A percentile compares a stretch with the other conserved stretches of the same genome.
Evolutionary conservation across 1,284 basidiomycete genomes (phyloP).

Genomic region (Ganoderma lucidum): DNA sequence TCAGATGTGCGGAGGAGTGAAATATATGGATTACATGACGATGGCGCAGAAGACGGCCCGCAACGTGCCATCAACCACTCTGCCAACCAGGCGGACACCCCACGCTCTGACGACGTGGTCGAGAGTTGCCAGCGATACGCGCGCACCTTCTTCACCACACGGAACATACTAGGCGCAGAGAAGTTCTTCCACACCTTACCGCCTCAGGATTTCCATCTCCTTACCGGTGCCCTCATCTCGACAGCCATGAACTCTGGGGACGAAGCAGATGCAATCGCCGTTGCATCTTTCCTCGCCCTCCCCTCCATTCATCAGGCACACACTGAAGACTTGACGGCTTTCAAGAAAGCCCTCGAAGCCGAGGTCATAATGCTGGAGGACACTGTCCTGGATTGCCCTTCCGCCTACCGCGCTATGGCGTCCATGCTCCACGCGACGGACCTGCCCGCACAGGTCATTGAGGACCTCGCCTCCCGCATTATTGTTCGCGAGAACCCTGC

Average conservation of each 20-base stretch:
- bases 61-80: not conserved
- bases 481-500: slow-evolving; percentile 24
- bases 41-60: not conserved
- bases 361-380: slow-evolving; percentile 33
- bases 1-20: slow-evolving; percentile 35
- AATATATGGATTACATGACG: slow-evolving; percentile 35
- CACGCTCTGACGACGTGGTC: not conserved
- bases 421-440: slow-evolving; percentile 33
- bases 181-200: slow-evolving; percentile 26
- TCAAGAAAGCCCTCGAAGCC: slow-evolving; percentile 26
- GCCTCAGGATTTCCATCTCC: slow-evolving; percentile 22
- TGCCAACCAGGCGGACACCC: not conserved
- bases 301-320: slow-evolving; percentile 19
- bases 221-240: slow-evolving; percentile 30
- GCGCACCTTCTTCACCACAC: slow-evolving; percentile 18
- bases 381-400: slow-evolving; percentile 37
- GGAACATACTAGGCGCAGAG: slow-evolving; percentile 17
- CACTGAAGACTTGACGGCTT: slow-evolving; percentile 5
- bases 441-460: slow-evolving; percentile 22
- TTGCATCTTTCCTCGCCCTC: slow-evolving; percentile 32
- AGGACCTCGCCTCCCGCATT: slow-evolving; percentile 30
- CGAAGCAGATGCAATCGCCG: slow-evolving; percentile 25
- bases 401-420: slow-evolving; percentile 35
- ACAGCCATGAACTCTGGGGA: slow-evolving; percentile 28
- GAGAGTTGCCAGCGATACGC: slow-evolving; percentile 19